A percentile compares a stretch with the other conserved stretches of the same genome.
Conservation (phyloP, 2,329 filamentous ascomycete genomes). For the Zymoseptoria ardabiliae region DNA sequence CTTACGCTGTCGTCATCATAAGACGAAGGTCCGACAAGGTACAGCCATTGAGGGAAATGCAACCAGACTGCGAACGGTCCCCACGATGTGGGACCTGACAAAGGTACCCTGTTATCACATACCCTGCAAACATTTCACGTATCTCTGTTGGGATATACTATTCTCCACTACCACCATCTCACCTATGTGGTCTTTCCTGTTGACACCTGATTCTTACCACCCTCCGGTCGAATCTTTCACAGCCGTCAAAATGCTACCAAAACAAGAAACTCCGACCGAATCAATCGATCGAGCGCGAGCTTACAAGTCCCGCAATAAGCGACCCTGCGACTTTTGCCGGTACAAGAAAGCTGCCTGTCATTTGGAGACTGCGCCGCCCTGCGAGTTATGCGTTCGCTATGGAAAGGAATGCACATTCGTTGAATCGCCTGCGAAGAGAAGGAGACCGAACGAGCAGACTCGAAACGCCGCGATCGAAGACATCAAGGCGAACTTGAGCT, state of each 20-base stretch:
- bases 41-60: neutral
- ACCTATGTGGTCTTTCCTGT: neutral
- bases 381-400: constrained; percentile 38
- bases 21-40: neutral
- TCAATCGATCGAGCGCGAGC: constrained; percentile 26
- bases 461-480: neutral
- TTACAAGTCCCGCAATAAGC: constrained; percentile 33
- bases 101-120: neutral
- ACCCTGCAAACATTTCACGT: neutral
- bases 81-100: neutral
- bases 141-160: neutral
- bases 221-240: no score
- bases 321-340: constrained; percentile 43
- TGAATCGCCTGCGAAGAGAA: constrained; percentile 31
- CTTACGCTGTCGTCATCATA: no score
- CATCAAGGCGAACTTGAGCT: neutral
- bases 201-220: no score
- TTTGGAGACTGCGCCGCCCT: constrained; percentile 37
- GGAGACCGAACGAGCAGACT: constrained; percentile 25
- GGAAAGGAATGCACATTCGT: constrained; percentile 41
- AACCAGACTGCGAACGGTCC: neutral
- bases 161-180: neutral
- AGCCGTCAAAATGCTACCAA: neutral
- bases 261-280: constrained; percentile 1
- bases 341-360: constrained; percentile 41